Conservation (phyloP, 805 yeast genomes). For the Wickerhamomyces tratensis region DNA sequence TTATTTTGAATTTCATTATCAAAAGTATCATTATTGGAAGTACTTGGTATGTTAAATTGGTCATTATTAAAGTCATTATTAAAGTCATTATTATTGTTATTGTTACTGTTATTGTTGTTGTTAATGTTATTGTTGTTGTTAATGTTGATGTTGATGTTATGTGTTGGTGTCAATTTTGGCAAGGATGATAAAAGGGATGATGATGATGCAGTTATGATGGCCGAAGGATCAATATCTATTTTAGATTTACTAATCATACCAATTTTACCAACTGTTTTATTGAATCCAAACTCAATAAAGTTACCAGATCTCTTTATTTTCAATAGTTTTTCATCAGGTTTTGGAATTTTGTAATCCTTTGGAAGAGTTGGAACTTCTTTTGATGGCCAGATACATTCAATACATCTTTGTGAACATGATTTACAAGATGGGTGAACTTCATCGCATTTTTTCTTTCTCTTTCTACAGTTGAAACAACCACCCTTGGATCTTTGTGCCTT, state of each 20-base stretch:
- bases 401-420: constrained; percentile 27
- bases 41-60: no score
- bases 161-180: no score
- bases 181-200: no score
- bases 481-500: not conserved
- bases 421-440: constrained; percentile 33
- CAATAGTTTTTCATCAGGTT: not conserved
- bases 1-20: no score
- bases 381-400: constrained; percentile 19
- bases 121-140: no score
- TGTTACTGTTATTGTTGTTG: no score
- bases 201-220: no score
- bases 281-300: not conserved
- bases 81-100: no score
- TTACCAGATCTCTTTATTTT: not conserved
- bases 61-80: no score
- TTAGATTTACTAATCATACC: not conserved
- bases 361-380: constrained; percentile 9
- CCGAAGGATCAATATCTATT: no score
- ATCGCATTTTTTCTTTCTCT: constrained; percentile 58
- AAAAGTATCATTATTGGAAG: no score
- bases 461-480: constrained; percentile 26
- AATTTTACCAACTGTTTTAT: not conserved
- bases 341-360: constrained; percentile 9
- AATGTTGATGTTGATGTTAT: no score